Conservation (phyloP, 1,139 yeast genomes). For the Trichomonascaceae sp. region DNA sequence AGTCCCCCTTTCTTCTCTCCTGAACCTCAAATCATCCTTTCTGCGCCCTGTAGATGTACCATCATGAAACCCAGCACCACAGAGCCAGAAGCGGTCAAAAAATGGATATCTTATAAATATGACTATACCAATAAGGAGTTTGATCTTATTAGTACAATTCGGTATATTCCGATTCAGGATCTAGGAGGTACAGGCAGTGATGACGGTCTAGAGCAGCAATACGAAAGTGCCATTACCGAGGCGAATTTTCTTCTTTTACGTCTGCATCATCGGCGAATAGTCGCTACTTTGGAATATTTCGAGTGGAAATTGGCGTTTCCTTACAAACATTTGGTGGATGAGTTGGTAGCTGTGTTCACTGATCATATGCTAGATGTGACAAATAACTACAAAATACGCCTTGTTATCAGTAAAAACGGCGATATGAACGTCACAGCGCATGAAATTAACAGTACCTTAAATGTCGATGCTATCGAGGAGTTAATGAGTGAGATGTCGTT, state of each 20-base stretch:
- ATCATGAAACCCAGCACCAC: not conserved
- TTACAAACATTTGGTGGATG: slow-evolving; percentile 38
- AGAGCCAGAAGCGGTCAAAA: not conserved
- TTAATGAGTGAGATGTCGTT: slow-evolving; percentile 37
- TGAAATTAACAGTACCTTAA: slow-evolving; percentile 28
- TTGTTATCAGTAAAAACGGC: slow-evolving; percentile 47
- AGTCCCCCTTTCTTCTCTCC: not conserved
- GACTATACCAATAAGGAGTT: slow-evolving; percentile 2
- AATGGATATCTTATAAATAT: not conserved
- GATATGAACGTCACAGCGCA: slow-evolving; percentile 47
- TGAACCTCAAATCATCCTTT: not conserved
- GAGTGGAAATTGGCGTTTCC: slow-evolving; percentile 43
- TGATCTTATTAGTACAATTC: slow-evolving; percentile 9
- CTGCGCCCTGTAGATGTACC: not conserved
- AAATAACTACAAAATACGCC: slow-evolving; percentile 53
- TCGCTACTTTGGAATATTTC: slow-evolving; percentile 51
- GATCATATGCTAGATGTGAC: slow-evolving; percentile 26
- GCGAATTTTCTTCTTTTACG: slow-evolving; percentile 46
- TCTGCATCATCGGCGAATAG: slow-evolving; percentile 58
- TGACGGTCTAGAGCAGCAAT: not conserved
- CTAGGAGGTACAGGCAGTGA: not conserved
- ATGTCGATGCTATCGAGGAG: slow-evolving; percentile 9
- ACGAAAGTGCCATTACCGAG: slow-evolving; percentile 8
- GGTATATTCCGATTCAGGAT: not conserved
- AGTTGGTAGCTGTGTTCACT: slow-evolving; percentile 41